Evolutionary conservation across 371 early-diverging fungal genomes (phyloP).

Genomic region (Mortierella sp.): DNA sequence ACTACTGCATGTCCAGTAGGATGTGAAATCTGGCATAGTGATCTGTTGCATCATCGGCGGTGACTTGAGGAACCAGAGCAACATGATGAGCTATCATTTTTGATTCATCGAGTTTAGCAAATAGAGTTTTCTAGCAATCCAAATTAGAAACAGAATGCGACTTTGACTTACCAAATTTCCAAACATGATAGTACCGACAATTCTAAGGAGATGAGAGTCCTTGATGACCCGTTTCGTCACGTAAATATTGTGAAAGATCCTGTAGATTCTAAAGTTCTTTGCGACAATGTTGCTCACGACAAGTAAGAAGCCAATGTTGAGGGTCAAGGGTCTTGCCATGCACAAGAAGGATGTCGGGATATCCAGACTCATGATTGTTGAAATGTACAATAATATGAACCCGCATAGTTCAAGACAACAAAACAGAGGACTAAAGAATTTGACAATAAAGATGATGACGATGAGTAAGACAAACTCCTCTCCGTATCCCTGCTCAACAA

Average conservation of each 20-base stretch:
- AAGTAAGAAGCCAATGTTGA: slow-evolving; percentile 68
- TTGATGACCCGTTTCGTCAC: slow-evolving; percentile 71
- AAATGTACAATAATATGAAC: slow-evolving; percentile 65
- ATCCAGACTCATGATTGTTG: slow-evolving; percentile 65
- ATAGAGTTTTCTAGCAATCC: not conserved
- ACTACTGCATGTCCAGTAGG: slow-evolving; percentile 64
- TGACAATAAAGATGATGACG: not conserved
- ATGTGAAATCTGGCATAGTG: slow-evolving; percentile 57
- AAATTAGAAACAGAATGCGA: not conserved
- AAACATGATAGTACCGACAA: slow-evolving; percentile 61
- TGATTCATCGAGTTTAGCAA: not conserved
- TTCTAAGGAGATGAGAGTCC: slow-evolving; percentile 65
- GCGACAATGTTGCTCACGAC: slow-evolving; percentile 74
- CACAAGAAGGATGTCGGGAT: slow-evolving; percentile 62
- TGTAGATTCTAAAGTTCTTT: slow-evolving; percentile 72
- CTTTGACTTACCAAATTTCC: slow-evolving; percentile 62
- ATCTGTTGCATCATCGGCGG: slow-evolving; percentile 58
- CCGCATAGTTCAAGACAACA: slow-evolving; percentile 71
- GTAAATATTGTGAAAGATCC: slow-evolving; percentile 73
- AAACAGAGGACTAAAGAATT: slow-evolving; percentile 62
- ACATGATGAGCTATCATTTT: slow-evolving; percentile 58
- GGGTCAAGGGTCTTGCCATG: slow-evolving; percentile 61
- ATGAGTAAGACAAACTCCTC: not conserved
- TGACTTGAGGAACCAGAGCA: slow-evolving; percentile 57
- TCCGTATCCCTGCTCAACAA: not conserved